These are phyloP conservation scores for Actinomucor elegans DNA, from an alignment of 371 early-diverging fungal genomes.

Conservation along the genomic window DNA sequence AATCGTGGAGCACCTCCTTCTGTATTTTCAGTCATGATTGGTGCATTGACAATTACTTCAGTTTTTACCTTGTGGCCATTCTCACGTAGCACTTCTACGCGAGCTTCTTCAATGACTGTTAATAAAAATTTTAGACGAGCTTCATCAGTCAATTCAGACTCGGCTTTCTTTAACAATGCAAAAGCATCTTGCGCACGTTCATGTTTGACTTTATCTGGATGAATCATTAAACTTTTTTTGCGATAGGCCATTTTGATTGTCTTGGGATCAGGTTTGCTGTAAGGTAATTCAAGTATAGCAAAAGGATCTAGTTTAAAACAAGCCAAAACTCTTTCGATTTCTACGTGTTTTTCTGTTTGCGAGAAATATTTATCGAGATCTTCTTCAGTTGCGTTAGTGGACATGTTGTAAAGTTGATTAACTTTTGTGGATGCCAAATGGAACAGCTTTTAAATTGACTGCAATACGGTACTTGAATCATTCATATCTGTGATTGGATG, in stretches of 20 bases:
- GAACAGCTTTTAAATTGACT: too few relatives aligned
- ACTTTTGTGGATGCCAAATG: too few relatives aligned
- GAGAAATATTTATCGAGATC: slow-evolving; percentile 70
- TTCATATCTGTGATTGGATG: too few relatives aligned
- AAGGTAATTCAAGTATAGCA: slow-evolving; percentile 75
- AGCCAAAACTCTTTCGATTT: slow-evolving; percentile 83
- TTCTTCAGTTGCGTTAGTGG: slow-evolving; percentile 27
- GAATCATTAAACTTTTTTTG: slow-evolving; percentile 83
- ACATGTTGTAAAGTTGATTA: background rate
- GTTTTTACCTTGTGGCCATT: slow-evolving; percentile 45
- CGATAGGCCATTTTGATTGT: slow-evolving; percentile 78
- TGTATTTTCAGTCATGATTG: slow-evolving; percentile 11
- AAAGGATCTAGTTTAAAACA: slow-evolving; percentile 81
- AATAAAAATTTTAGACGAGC: slow-evolving; percentile 58
- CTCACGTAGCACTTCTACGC: slow-evolving; percentile 58
- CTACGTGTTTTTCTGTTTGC: slow-evolving; percentile 70
- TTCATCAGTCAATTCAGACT: slow-evolving; percentile 73
- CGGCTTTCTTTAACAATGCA: slow-evolving; percentile 83
- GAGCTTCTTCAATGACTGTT: slow-evolving; percentile 68
- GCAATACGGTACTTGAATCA: too few relatives aligned
- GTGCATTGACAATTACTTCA: slow-evolving; percentile 27
- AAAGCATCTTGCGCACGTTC: slow-evolving; percentile 82
- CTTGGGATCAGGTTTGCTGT: slow-evolving; percentile 51
- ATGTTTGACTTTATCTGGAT: slow-evolving; percentile 88
- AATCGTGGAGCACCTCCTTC: slow-evolving; percentile 17